Evolutionary conservation across 768 basidiomycete species (phyloP).

Genomic region (Tylopilus subfusipes): DNA sequence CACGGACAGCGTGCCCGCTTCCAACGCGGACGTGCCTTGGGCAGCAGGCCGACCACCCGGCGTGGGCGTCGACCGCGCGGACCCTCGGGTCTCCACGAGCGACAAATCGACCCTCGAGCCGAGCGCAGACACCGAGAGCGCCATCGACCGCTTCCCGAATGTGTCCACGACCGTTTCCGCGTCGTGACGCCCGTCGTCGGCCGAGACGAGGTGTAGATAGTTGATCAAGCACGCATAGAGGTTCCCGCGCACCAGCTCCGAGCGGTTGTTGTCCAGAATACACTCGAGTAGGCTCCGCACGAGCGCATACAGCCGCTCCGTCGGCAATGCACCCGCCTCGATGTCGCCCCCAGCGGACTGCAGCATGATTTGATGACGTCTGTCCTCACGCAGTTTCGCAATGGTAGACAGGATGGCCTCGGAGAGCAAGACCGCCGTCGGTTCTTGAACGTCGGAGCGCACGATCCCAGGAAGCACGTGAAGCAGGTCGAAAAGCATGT

Average conservation of each 20-base stretch:
- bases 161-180: constrained; percentile 16
- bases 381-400: constrained; percentile 84
- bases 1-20: constrained; percentile 59
- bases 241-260: constrained; percentile 89
- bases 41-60: constrained; percentile 6
- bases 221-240: constrained; percentile 91
- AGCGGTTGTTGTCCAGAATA: constrained; percentile 69
- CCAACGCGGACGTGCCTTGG: constrained; percentile 40
- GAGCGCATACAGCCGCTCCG: constrained; percentile 73
- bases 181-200: constrained; percentile 15
- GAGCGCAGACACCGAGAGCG: constrained; percentile 34
- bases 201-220: constrained; percentile 67
- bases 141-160: constrained; percentile 26
- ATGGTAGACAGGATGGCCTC: constrained; percentile 79
- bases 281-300: constrained; percentile 73
- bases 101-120: constrained; percentile 40
- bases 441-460: constrained; percentile 61
- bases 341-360: constrained; percentile 63
- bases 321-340: constrained; percentile 67
- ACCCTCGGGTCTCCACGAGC: constrained; percentile 37
- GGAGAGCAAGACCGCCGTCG: constrained; percentile 77
- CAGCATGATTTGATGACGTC: constrained; percentile 63
- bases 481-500: constrained; percentile 86
- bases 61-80: constrained; percentile 21
- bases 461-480: constrained; percentile 76